Evolutionary conservation across 2,329 filamentous ascomycete genomes (phyloP).

Genomic region (Cladosporium sp.): DNA sequence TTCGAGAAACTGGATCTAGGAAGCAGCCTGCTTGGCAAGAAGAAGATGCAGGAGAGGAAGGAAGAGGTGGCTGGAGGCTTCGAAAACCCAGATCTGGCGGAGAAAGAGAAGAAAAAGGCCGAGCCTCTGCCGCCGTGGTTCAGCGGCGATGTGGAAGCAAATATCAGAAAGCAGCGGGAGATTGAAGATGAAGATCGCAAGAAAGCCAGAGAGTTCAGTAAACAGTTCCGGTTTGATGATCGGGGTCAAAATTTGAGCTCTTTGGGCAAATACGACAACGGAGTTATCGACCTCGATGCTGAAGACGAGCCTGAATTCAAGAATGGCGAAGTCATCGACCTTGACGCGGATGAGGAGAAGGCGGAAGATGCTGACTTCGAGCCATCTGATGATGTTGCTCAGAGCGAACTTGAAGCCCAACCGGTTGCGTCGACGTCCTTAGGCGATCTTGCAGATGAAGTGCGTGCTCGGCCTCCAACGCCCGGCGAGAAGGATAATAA

Average conservation of each 20-base stretch:
- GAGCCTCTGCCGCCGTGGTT: slow-evolving; percentile 75
- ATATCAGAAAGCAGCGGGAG: slow-evolving; percentile 49
- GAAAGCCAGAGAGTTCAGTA: slow-evolving; percentile 52
- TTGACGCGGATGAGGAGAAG: slow-evolving; percentile 29
- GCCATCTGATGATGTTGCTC: not conserved
- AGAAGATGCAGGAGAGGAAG: slow-evolving; percentile 49
- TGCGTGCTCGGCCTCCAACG: slow-evolving; percentile 38
- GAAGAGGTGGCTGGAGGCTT: slow-evolving; percentile 62
- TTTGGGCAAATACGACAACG: slow-evolving; percentile 49
- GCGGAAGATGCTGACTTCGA: slow-evolving; percentile 14
- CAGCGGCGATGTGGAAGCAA: slow-evolving; percentile 50
- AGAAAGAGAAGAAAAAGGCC: slow-evolving; percentile 40
- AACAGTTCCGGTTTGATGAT: slow-evolving; percentile 56
- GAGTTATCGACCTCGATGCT: slow-evolving; percentile 45
- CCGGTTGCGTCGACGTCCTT: slow-evolving; percentile 21
- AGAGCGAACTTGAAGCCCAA: slow-evolving; percentile 19
- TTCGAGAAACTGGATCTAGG: slow-evolving; percentile 78
- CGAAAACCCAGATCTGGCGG: slow-evolving; percentile 45
- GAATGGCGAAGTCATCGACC: slow-evolving; percentile 37
- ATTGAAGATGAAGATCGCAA: slow-evolving; percentile 47
- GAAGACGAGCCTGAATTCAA: slow-evolving; percentile 28
- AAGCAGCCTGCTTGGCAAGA: slow-evolving; percentile 51
- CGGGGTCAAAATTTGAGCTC: slow-evolving; percentile 45
- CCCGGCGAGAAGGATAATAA: slow-evolving; percentile 17
- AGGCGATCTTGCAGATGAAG: slow-evolving; percentile 42